A percentile compares a stretch with the other conserved stretches of the same genome.
Conservation (phyloP, 116 monocot species). For the Papilionanthe hybrid region DNA sequence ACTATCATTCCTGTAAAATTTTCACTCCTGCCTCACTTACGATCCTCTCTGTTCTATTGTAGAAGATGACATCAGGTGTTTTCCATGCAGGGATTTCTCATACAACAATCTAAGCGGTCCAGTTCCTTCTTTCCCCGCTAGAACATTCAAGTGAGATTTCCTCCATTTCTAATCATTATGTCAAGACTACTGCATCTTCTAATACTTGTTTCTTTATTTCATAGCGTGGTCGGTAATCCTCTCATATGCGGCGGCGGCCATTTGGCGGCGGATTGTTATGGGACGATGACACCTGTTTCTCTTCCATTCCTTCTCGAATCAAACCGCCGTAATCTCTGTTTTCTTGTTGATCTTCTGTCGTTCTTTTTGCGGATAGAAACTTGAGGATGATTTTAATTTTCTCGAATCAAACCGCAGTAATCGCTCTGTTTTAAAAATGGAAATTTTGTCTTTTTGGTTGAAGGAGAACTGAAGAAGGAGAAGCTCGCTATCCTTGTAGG, state of each 20-base stretch:
- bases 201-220: not conserved
- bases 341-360: not conserved
- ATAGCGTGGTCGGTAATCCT: slow-evolving; percentile 82
- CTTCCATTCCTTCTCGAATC: slow-evolving; percentile 37
- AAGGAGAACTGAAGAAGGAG: slow-evolving; percentile 43
- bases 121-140: slow-evolving; percentile 64
- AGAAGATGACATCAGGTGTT: not conserved
- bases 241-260: slow-evolving; percentile 69
- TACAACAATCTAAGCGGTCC: slow-evolving; percentile 94
- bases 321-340: slow-evolving; percentile 37
- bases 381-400: too few relatives aligned
- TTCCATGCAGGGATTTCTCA: slow-evolving; percentile 70
- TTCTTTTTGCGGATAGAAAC: not conserved
- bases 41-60: slow-evolving; percentile 40
- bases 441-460: not conserved
- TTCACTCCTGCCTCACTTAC: slow-evolving; percentile 74
- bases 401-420: too few relatives aligned
- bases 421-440: not conserved
- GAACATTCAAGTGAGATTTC: slow-evolving; percentile 77
- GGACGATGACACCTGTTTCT: slow-evolving; percentile 29
- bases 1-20: slow-evolving; percentile 75
- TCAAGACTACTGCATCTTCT: not conserved
- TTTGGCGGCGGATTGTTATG: slow-evolving; percentile 44
- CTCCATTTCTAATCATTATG: slow-evolving; percentile 4
- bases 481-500: slow-evolving; percentile 71